phyloP scores from a whole-genome alignment of 1,284 basidiomycete genomes.

The Ceratobasidium sp. region DNA sequence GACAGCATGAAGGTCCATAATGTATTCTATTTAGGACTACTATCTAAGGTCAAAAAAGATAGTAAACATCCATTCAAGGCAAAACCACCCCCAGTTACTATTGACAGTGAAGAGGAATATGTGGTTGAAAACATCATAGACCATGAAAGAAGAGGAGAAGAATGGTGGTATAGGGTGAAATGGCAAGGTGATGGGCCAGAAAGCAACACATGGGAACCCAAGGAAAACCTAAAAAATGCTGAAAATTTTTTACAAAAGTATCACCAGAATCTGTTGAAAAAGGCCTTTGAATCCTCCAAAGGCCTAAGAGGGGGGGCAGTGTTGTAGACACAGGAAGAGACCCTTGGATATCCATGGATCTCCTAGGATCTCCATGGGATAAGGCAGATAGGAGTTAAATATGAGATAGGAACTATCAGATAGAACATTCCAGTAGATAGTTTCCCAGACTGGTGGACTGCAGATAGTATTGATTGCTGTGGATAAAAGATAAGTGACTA shows the following conservation, averaged over 20 bases:
- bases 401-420: too few relatives aligned
- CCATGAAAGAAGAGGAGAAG: neutral
- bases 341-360: too few relatives aligned
- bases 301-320: too few relatives aligned
- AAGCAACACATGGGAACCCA: conserved; percentile 3
- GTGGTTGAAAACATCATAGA: conserved; percentile 45
- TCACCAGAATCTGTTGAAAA: too few relatives aligned
- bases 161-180: neutral
- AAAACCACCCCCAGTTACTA: conserved; percentile 7
- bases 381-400: too few relatives aligned
- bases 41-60: neutral
- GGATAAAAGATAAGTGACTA: too few relatives aligned
- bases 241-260: neutral
- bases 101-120: conserved; percentile 39
- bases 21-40: neutral
- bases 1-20: neutral
- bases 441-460: too few relatives aligned
- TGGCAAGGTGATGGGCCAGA: conserved; percentile 7
- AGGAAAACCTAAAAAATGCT: neutral
- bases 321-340: too few relatives aligned
- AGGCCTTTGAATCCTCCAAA: too few relatives aligned
- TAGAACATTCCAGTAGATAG: too few relatives aligned
- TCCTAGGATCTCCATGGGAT: too few relatives aligned
- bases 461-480: too few relatives aligned
- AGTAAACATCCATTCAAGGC: neutral